phyloP scores from a whole-genome alignment of 495 filamentous ascomycete species.

The Podospora australis region DNA sequence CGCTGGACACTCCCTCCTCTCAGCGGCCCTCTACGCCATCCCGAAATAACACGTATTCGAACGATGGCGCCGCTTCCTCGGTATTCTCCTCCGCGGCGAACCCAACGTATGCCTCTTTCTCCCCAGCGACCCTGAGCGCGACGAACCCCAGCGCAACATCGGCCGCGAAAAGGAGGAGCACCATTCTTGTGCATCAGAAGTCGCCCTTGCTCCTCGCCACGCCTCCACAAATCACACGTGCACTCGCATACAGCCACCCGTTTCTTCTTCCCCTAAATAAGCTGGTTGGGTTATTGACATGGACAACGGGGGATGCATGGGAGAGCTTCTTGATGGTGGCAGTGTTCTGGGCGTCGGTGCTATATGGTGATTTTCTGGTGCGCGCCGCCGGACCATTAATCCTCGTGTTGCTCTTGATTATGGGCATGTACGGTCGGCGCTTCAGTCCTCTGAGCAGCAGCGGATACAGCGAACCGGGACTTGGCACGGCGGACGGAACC shows the following conservation, averaged over 20 bases:
- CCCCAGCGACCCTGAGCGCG: conserved; percentile 68
- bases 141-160: conserved; percentile 45
- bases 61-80: conserved; percentile 20
- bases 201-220: conserved; percentile 89
- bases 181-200: conserved; percentile 93
- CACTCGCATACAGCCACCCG: conserved; percentile 88
- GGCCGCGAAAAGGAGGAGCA: conserved; percentile 71
- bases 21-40: conserved; percentile 21
- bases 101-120: conserved; percentile 52
- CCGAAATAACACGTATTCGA: conserved; percentile 14
- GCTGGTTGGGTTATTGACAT: conserved; percentile 76
- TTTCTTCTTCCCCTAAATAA: conserved; percentile 84
- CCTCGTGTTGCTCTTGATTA: conserved; percentile 68
- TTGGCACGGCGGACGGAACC: conserved; percentile 16
- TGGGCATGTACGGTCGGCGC: conserved; percentile 86
- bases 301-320: conserved; percentile 91
- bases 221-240: conserved; percentile 85
- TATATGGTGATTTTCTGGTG: conserved; percentile 80
- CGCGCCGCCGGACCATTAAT: conserved; percentile 76
- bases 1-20: conserved; percentile 22
- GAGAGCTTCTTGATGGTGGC: conserved; percentile 88
- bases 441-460: conserved; percentile 87
- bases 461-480: conserved; percentile 52
- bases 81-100: conserved; percentile 20
- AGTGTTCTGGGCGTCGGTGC: conserved; percentile 72